These are phyloP conservation scores for Flammula alnicola DNA, from an alignment of 1,284 basidiomycete genomes.

Conservation along the genomic window DNA sequence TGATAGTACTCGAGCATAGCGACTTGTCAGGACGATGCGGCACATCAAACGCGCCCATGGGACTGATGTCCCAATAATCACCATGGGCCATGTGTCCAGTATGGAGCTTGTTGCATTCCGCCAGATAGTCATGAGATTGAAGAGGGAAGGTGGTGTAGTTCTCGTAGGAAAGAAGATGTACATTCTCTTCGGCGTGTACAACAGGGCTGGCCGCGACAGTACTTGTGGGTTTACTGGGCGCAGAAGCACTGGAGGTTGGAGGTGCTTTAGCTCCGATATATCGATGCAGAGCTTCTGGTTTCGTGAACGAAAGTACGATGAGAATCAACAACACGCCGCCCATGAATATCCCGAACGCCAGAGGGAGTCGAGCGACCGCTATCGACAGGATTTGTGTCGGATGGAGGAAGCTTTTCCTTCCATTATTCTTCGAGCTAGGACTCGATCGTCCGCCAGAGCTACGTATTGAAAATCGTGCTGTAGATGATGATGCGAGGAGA, in stretches of 20 bases:
- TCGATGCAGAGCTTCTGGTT: slow-evolving; percentile 50
- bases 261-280: slow-evolving; percentile 43
- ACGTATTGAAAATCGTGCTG: slow-evolving; percentile 40
- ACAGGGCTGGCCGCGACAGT: slow-evolving; percentile 11
- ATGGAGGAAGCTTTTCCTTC: slow-evolving; percentile 12
- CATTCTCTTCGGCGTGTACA: slow-evolving; percentile 23
- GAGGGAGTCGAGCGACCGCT: slow-evolving; percentile 33
- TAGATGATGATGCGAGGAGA: slow-evolving; percentile 51
- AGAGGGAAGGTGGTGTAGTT: slow-evolving; percentile 66
- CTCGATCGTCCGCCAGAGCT: slow-evolving; percentile 41
- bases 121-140: slow-evolving; percentile 54
- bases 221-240: slow-evolving; percentile 15
- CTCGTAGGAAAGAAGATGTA: slow-evolving; percentile 56
- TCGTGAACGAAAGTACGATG: slow-evolving; percentile 52
- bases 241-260: slow-evolving; percentile 9
- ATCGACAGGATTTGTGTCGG: slow-evolving; percentile 19
- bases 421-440: slow-evolving; percentile 42
- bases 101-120: slow-evolving; percentile 57
- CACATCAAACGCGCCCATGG: slow-evolving; percentile 49
- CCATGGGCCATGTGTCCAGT: slow-evolving; percentile 53
- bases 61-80: slow-evolving; percentile 54
- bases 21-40: slow-evolving; percentile 46
- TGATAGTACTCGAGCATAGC: slow-evolving; percentile 63
- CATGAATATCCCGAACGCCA: slow-evolving; percentile 51
- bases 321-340: slow-evolving; percentile 56